Evolutionary conservation across 345 rosid species (phyloP), one percentile per base, ranked within the genome.

Genomic region (Firmiana major): DNA sequence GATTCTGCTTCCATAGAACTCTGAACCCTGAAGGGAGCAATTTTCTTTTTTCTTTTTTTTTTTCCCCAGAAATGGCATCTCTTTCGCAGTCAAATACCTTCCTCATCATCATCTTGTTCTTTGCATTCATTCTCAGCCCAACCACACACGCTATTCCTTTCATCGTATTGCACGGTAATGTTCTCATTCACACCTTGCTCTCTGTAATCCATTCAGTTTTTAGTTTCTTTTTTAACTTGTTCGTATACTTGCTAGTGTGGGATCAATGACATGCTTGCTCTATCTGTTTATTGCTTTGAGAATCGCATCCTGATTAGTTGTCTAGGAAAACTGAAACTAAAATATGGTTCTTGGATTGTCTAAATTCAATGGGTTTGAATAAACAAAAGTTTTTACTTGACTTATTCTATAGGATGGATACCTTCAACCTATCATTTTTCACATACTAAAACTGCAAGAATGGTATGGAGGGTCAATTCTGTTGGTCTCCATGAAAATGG

Each of bases 141-240:
- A 2, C 83, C 62, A 51, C 89, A 5, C 81, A 77, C 63, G 87
- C 92, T 74, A 69, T 86, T 77, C 98, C 97, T 76, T 93, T 91
- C 87, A 75, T 93, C 17, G 97, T 93, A 71, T 81, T 93, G 63
- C 93, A 91, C 74, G 98, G 97, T 90, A 86, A 74, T 68, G 7
- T 67, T 78, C 28, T 16, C 54, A 7, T 68, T 77, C 28, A 28
- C 8, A 19, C 13, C 75, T 59, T 71, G 9, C 54, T 22, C 43
- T 38, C 9, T 63, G 26, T 40, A 49, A 15, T 65, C 9, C 54
- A 45, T 54, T 59, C 4, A 17, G 71, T 48, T 70, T 22, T 40
- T 38, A 28, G 9, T 12, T 63, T 5, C 19, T 1, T 38, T 11
- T 19, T 55, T n/a, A 17, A 53, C 57, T 15, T 36, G n/a, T 16